Conservation (phyloP, 2,329 filamentous ascomycete genomes). For the Grosmannia serpens region DNA sequence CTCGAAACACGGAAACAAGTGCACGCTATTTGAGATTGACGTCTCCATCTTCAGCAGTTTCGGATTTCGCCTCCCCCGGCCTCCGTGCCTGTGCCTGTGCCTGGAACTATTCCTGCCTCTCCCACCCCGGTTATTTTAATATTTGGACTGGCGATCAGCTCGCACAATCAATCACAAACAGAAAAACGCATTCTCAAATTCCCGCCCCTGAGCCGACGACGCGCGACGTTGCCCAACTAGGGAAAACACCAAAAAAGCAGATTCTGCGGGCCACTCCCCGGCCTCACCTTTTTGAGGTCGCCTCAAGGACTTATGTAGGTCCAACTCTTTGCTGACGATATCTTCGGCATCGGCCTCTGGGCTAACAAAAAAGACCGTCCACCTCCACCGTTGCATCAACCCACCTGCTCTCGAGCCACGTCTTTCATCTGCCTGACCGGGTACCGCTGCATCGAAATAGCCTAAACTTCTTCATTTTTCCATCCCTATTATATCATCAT, state of each 20-base stretch:
- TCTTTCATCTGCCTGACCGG: background rate
- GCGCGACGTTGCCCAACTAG: background rate
- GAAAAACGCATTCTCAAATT: background rate
- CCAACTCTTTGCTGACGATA: background rate
- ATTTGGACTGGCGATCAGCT: background rate
- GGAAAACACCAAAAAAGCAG: background rate
- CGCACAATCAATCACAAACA: background rate
- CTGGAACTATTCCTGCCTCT: background rate
- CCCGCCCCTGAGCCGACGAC: background rate
- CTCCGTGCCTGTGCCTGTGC: background rate
- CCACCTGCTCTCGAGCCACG: background rate
- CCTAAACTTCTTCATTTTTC: background rate
- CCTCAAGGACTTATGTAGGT: background rate
- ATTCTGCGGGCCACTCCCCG: background rate
- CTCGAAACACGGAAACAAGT: background rate
- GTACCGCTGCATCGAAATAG: background rate
- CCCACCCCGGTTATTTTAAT: slow-evolving; percentile 1
- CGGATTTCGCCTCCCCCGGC: too few species aligned
- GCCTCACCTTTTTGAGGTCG: background rate
- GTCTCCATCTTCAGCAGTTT: background rate
- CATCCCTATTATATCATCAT: background rate
- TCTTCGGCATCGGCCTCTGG: background rate
- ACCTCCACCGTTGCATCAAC: background rate
- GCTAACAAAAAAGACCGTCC: background rate
- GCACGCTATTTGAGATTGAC: background rate